A percentile compares a stretch with the other conserved stretches of the same genome.
Evolutionary conservation across 2,329 filamentous ascomycete genomes (phyloP).

Genomic region (Aaosphaeria pasadenensis): DNA sequence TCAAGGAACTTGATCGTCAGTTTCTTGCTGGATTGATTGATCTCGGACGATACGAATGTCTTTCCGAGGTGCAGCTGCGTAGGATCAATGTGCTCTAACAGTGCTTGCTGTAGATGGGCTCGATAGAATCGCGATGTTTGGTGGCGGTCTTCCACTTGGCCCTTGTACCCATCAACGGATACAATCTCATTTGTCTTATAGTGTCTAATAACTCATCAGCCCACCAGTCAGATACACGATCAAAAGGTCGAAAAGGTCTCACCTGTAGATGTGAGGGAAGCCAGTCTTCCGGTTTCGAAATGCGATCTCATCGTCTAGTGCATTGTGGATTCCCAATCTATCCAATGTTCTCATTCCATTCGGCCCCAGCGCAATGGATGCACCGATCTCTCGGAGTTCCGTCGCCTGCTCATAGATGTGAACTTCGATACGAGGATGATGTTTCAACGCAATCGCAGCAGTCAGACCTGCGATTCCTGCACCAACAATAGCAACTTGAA

Average conservation of each 20-base stretch:
- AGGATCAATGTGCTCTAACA: conserved; percentile 28
- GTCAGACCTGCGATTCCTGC: conserved; percentile 54
- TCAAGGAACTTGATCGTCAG: conserved; percentile 29
- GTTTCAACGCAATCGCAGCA: conserved; percentile 52
- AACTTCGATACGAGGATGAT: conserved; percentile 26
- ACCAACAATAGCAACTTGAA: conserved; percentile 25
- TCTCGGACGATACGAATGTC: conserved; percentile 14
- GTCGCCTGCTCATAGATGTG: conserved; percentile 36
- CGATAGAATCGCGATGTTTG: conserved; percentile 36
- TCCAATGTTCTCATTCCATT: conserved; percentile 39
- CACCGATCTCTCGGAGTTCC: conserved; percentile 37
- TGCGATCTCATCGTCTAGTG: conserved; percentile 29
- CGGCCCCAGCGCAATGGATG: conserved; percentile 38
- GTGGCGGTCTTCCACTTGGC: conserved; percentile 28
- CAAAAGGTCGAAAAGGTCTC: conserved; percentile 1
- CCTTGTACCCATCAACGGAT: conserved; percentile 27
- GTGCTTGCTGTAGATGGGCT: conserved; percentile 33
- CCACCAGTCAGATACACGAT: not conserved
- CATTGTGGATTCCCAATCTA: conserved; percentile 31
- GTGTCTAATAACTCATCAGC: conserved; percentile 12
- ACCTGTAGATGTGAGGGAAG: conserved; percentile 36
- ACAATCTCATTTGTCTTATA: conserved; percentile 40
- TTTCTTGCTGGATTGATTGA: conserved; percentile 5
- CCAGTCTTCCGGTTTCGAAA: conserved; percentile 26
- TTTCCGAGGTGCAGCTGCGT: conserved; percentile 30